Evolutionary conservation across 1,139 yeast genomes (phyloP), one percentile per base, ranked within the genome.

Genomic region (Arxiozyma bovina): DNA sequence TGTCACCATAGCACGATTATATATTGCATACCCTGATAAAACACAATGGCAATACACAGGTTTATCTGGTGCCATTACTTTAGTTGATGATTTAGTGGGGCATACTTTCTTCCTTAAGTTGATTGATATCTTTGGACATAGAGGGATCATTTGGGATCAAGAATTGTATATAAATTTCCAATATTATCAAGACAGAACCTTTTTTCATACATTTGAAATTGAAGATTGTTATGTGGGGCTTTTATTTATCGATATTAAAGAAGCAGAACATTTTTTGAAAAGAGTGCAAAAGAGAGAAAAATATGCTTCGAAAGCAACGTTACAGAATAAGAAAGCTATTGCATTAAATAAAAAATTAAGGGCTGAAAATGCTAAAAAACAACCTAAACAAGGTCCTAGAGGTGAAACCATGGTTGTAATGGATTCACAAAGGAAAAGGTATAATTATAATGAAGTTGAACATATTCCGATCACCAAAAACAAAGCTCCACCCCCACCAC

Each of bases 121-220:
- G 55, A 95, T 93, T 12, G 99, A 93, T 65, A 81, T 93, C 46
- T 69, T 76, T 45, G 96, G 96, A 12, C 80, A 81, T 59, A 75
- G 87, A 45, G 98, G 98, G 21, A 96, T 93, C 1, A 61, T 93
- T 0, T 93, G 99, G 99, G 99, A 93, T 70, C 99, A 93, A 70
- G 99, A 93, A 69, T 72, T 93, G 50, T 93, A 88, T 67, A 84
- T 89, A 11, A 86, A 87, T 63, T 90, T 93, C 68, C 85, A 84
- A 60, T 93, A 93, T 71, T 81, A 87, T 67, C 98, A 93, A 70
- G 99, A 93, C 69, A 79, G 99, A 27, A 84, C 95, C 52, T 93
- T 88, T 71, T 93, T 93, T 77, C 99, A 93, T 68, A 79, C 96
- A 11, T 93, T 93, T 73, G 99, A 93, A 73, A 76, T 89, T 55